Evolutionary conservation across 345 rosid species (phyloP).

Genomic region (Sisymbrium irio): DNA sequence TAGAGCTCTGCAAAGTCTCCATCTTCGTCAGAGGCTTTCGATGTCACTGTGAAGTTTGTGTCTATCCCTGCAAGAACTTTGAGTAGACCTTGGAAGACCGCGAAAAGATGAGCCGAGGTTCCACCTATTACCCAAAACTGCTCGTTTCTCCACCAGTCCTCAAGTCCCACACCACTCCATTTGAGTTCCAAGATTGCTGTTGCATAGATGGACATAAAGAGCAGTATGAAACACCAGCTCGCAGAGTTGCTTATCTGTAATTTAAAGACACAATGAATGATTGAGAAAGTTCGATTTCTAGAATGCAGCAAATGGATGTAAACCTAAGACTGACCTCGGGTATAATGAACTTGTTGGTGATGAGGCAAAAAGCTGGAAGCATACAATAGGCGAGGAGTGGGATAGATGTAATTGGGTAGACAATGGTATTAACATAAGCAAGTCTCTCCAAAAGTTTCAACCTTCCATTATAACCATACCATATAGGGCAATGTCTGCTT

Average conservation of each 20-base stretch:
- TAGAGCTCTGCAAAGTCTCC: slow-evolving; percentile 95
- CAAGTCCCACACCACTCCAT: slow-evolving; percentile 87
- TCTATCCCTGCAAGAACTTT: slow-evolving; percentile 93
- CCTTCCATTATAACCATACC: slow-evolving; percentile 87
- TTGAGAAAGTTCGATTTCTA: not conserved
- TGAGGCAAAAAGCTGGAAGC: slow-evolving; percentile 96
- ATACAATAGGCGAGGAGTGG: slow-evolving; percentile 79
- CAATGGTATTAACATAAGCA: slow-evolving; percentile 87
- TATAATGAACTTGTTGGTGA: slow-evolving; percentile 81
- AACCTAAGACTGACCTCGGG: slow-evolving; percentile 60
- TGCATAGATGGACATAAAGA: slow-evolving; percentile 60
- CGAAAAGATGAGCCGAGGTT: slow-evolving; percentile 90
- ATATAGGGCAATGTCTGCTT: slow-evolving; percentile 95
- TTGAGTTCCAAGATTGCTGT: slow-evolving; percentile 83
- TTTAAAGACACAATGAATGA: not conserved
- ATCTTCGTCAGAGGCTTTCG: slow-evolving; percentile 84
- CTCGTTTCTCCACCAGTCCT: slow-evolving; percentile 99
- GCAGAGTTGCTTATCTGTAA: slow-evolving; percentile 89
- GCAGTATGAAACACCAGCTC: slow-evolving; percentile 75
- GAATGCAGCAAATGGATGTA: not conserved
- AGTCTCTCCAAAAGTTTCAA: slow-evolving; percentile 76
- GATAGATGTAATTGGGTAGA: slow-evolving; percentile 85
- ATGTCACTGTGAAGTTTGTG: slow-evolving; percentile 96
- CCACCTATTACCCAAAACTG: slow-evolving; percentile 99
- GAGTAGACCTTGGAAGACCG: slow-evolving; percentile 92